These are phyloP conservation scores for Hymenoscyphus linearis DNA, from an alignment of 2,329 filamentous ascomycete genomes.

Conservation along the genomic window DNA sequence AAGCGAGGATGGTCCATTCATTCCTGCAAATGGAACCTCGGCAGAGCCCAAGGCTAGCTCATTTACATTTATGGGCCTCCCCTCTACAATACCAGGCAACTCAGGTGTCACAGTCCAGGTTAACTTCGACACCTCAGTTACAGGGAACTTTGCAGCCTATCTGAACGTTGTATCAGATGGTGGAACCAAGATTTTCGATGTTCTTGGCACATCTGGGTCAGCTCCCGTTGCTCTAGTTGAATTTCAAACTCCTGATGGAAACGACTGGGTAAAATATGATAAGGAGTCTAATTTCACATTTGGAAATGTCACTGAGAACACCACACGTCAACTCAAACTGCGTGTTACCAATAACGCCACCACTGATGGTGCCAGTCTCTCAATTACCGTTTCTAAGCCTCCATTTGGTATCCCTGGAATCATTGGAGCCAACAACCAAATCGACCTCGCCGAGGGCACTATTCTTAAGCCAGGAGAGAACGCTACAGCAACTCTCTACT, in stretches of 20 bases:
- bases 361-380: slow-evolving; percentile 44
- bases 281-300: slow-evolving; percentile 44
- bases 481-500: slow-evolving; percentile 47
- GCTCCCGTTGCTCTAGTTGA: slow-evolving; percentile 46
- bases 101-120: slow-evolving; percentile 38
- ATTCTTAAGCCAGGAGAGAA: slow-evolving; percentile 44
- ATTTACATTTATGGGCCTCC: slow-evolving; percentile 45
- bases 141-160: slow-evolving; percentile 46
- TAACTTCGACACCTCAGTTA: slow-evolving; percentile 41
- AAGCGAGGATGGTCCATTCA: slow-evolving; percentile 40
- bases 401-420: slow-evolving; percentile 51
- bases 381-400: slow-evolving; percentile 55
- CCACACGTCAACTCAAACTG: slow-evolving; percentile 42
- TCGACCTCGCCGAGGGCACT: slow-evolving; percentile 54
- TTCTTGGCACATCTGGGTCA: slow-evolving; percentile 45
- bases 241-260: slow-evolving; percentile 48
- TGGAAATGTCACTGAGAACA: slow-evolving; percentile 50
- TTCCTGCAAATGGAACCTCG: slow-evolving; percentile 31
- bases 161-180: slow-evolving; percentile 45
- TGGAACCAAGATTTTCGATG: slow-evolving; percentile 42
- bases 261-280: slow-evolving; percentile 45
- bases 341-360: slow-evolving; percentile 53
- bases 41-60: slow-evolving; percentile 38
- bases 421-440: slow-evolving; percentile 47
- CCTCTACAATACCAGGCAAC: slow-evolving; percentile 39